Percentiles rank a stretch among this genome's conserved stretches.
Conservation (phyloP, 768 basidiomycete species). For the Tylopilus intermedius region DNA sequence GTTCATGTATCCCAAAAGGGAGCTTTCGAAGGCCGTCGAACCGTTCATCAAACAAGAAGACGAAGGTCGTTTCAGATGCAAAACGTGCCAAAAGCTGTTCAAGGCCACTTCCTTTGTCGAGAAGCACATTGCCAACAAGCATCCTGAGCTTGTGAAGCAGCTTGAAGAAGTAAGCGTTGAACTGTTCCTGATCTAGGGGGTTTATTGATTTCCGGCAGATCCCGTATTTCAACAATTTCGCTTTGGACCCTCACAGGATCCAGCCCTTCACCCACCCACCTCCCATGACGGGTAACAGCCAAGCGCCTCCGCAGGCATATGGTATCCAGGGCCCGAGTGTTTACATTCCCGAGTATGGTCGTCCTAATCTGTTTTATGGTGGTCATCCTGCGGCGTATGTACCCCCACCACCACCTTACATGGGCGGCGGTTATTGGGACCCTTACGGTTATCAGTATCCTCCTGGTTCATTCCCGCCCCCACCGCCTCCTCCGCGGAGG, state of each 20-base stretch:
- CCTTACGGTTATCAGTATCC: constrained; percentile 41
- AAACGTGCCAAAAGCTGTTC: constrained; percentile 95
- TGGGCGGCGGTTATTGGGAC: constrained; percentile 41
- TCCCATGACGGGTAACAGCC: constrained; percentile 56
- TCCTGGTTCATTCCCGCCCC: constrained; percentile 33
- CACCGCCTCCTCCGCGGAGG: constrained; percentile 44
- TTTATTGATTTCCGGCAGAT: constrained; percentile 45
- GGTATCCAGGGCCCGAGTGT: constrained; percentile 62
- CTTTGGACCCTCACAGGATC: constrained; percentile 90
- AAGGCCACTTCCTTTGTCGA: constrained; percentile 95
- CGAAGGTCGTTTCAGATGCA: constrained; percentile 95
- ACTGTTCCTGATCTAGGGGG: constrained; percentile 2
- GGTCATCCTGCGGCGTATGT: constrained; percentile 32
- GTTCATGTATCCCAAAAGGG: constrained; percentile 43
- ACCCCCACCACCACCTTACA: constrained; percentile 36
- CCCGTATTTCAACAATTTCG: constrained; percentile 92
- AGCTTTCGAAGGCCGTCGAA: constrained; percentile 73
- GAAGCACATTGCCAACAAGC: constrained; percentile 96
- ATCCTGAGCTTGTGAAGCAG: constrained; percentile 75
- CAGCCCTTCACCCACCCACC: constrained; percentile 82
- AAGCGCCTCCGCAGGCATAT: constrained; percentile 81
- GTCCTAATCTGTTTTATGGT: constrained; percentile 38
- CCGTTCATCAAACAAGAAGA: constrained; percentile 91
- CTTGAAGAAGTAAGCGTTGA: constrained; percentile 70
- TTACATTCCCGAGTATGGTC: constrained; percentile 45